Evolutionary conservation across 2,329 filamentous ascomycete genomes (phyloP).

Genomic region (Plenodomus biglobosus): DNA sequence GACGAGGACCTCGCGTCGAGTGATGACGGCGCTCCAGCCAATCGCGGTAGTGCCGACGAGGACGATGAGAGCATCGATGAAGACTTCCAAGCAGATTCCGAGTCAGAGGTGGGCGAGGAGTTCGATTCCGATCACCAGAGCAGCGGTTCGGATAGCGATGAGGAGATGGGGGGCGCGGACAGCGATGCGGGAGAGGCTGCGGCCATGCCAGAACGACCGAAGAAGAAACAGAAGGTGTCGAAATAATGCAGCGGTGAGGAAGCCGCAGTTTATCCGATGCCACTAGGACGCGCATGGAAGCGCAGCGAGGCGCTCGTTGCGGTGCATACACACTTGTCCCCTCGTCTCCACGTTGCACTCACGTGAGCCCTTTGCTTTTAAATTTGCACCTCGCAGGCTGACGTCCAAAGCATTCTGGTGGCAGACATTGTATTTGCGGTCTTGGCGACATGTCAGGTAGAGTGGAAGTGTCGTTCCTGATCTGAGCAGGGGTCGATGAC

Average conservation of each 20-base stretch:
- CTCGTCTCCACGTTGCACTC: conserved; percentile 9
- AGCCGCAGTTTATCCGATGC: conserved; percentile 19
- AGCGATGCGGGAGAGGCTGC: conserved; percentile 52
- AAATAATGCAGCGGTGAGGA: conserved; percentile 33
- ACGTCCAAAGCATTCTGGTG: conserved; percentile 13
- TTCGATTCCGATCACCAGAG: conserved; percentile 91
- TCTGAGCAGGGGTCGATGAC: conserved; percentile 22
- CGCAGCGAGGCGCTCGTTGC: background rate
- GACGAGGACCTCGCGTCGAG: conserved; percentile 81
- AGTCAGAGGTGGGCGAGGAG: conserved; percentile 95
- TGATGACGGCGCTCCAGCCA: conserved; percentile 70
- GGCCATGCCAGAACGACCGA: conserved; percentile 59
- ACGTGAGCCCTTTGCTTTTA: conserved; percentile 5
- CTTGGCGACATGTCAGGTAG: background rate
- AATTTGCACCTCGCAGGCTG: conserved; percentile 13
- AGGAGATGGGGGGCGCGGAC: conserved; percentile 65
- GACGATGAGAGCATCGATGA: conserved; percentile 95
- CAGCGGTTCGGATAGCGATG: conserved; percentile 69
- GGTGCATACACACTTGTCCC: background rate
- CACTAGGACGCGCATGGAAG: background rate
- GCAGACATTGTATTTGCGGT: background rate
- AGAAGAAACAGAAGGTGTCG: conserved; percentile 64
- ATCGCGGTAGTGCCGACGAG: conserved; percentile 90
- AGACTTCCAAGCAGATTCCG: conserved; percentile 89
- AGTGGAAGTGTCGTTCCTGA: conserved; percentile 20